These are phyloP conservation scores for Calonectria leucothoes DNA, from an alignment of 2,329 filamentous ascomycete genomes.

Conservation along the genomic window DNA sequence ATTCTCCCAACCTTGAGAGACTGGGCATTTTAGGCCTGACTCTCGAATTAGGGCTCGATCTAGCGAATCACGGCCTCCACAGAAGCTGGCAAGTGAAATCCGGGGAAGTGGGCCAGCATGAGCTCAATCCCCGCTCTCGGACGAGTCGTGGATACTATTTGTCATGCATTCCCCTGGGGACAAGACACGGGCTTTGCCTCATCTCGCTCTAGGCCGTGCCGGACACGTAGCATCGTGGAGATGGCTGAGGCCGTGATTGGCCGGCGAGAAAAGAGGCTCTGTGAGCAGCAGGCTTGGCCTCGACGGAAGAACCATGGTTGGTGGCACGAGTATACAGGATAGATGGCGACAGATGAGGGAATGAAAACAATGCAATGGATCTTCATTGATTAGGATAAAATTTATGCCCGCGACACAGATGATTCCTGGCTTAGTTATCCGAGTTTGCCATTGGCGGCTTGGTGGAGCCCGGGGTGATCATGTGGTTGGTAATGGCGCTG, in stretches of 20 bases:
- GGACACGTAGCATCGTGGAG: constrained; percentile 10
- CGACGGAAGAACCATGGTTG: background rate
- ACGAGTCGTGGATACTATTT: constrained; percentile 10
- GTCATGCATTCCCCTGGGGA: constrained; percentile 12
- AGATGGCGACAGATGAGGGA: background rate
- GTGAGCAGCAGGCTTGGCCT: background rate
- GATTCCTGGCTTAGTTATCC: background rate
- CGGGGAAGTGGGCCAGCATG: constrained; percentile 7
- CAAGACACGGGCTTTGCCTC: background rate
- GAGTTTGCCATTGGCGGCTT: background rate
- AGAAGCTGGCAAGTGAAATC: constrained; percentile 6
- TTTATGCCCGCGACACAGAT: background rate
- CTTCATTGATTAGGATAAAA: background rate
- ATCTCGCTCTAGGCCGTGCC: background rate
- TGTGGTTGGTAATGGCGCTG: background rate
- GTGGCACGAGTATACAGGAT: background rate
- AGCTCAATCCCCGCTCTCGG: background rate
- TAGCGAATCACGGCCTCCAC: constrained; percentile 3
- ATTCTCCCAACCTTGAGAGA: background rate
- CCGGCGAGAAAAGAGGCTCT: background rate
- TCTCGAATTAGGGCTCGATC: background rate
- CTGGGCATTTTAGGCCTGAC: background rate
- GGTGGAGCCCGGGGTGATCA: background rate
- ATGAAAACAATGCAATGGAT: background rate
- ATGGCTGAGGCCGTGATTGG: background rate